Evolutionary conservation across 2,329 filamentous ascomycete species (phyloP).

Genomic region (Dendryphion nanum): DNA sequence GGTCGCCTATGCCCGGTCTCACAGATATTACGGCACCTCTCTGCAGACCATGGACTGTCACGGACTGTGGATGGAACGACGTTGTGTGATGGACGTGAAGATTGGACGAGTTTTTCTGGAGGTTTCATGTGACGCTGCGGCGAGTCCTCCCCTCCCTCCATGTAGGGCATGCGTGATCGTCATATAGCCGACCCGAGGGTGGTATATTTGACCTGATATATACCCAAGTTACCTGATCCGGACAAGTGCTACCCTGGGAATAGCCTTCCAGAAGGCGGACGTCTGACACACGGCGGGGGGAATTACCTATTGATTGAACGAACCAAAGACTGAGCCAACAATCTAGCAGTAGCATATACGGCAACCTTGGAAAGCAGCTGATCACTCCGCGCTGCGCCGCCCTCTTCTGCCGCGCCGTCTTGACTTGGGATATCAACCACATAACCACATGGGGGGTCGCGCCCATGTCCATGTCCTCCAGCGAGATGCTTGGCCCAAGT

Average conservation of each 20-base stretch:
- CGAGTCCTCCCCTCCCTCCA: constrained; percentile 15
- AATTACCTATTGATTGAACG: no score
- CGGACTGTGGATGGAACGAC: constrained; percentile 1
- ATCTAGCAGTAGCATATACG: no score
- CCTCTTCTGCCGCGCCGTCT: constrained; percentile 1
- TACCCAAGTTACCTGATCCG: constrained; percentile 24
- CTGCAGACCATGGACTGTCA: background rate
- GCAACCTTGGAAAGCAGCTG: no score
- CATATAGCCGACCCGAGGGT: constrained; percentile 38
- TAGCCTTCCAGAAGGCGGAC: constrained; percentile 24
- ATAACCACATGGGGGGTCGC: background rate
- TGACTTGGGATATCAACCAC: no score
- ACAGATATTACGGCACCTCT: no score
- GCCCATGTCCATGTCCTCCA: no score
- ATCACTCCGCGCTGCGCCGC: constrained; percentile 9
- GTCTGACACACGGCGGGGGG: constrained; percentile 16
- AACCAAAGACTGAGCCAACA: constrained; percentile 3
- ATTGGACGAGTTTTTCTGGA: constrained; percentile 12
- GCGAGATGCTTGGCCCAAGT: no score
- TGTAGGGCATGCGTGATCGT: constrained; percentile 25
- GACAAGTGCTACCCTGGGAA: constrained; percentile 16
- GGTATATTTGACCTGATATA: constrained; percentile 31
- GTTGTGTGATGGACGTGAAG: constrained; percentile 5
- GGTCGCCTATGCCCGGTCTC: no score
- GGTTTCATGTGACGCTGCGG: constrained; percentile 31